Evolutionary conservation across 257 asterid species (phyloP).

Genomic region (Nemophila menziesii): DNA sequence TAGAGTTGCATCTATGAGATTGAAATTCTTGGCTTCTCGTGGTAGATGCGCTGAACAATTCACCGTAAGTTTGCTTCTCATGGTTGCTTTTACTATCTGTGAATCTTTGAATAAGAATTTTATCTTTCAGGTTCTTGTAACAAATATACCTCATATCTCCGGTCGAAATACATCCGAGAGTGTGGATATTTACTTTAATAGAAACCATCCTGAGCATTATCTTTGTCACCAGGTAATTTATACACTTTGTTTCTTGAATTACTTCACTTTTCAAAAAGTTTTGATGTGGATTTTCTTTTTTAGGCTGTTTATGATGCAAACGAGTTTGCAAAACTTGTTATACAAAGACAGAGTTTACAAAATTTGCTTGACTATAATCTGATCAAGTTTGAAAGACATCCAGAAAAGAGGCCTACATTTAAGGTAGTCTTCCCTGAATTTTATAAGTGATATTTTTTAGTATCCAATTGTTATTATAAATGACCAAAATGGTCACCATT

Average conservation of each 20-base stretch:
- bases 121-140: slow-evolving; percentile 78
- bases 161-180: slow-evolving; percentile 61
- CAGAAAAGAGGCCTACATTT: slow-evolving; percentile 68
- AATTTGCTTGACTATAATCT: slow-evolving; percentile 93
- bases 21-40: slow-evolving; percentile 73
- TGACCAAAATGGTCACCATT: too few relatives aligned
- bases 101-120: too few relatives aligned
- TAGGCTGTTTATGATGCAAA: slow-evolving; percentile 87
- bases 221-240: slow-evolving; percentile 88
- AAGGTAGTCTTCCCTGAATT: slow-evolving; percentile 63
- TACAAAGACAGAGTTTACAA: slow-evolving; percentile 61
- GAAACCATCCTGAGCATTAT: slow-evolving; percentile 82
- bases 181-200: slow-evolving; percentile 59
- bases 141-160: slow-evolving; percentile 69
- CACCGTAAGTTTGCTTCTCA: slow-evolving; percentile 65
- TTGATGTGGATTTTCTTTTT: background rate
- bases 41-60: slow-evolving; percentile 84
- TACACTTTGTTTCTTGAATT: too few relatives aligned
- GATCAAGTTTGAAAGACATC: slow-evolving; percentile 79
- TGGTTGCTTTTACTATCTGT: too few relatives aligned
- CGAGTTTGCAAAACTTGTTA: slow-evolving; percentile 65
- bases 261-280: background rate
- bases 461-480: too few relatives aligned
- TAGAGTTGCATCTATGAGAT: slow-evolving; percentile 77
- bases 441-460: too few relatives aligned